Base-by-base conservation (phyloP, 495 filamentous ascomycete species). In the Xylaria telfairii region DNA sequence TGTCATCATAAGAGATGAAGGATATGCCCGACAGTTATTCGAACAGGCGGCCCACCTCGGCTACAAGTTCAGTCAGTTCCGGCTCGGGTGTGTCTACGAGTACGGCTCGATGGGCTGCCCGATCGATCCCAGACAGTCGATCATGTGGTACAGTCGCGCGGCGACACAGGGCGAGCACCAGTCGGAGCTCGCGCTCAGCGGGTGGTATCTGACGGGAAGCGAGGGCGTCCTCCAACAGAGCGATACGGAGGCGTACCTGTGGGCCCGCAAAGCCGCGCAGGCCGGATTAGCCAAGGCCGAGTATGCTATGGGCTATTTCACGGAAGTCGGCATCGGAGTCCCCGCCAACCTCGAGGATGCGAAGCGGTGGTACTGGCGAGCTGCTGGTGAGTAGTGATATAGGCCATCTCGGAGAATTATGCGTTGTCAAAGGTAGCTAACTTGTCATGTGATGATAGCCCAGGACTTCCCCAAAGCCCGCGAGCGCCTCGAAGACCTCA, bases 301-400 rank as follows among this genome's bases (percentile, higher is more conserved):
- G 80, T 98, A 97, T 84, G 96, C 96, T 0, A 95, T 99, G 93
- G 96, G 96, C 2, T 98, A 98, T 79, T 98, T 96, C 73, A 97
- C 94, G 0, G 96, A 99, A 80, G 91, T 94, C 39, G 96, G 96
- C 0, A 98, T 99, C 72, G 96, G 96, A n/a, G 89, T 91, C 62
- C 85, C 90, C 34, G 88, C 91, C 4, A 94, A 94, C 78, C 70
- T 97, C 72, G 96, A 99, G 75, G 96, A 97, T 82, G 96, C 95
- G 24, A 97, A 97, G 84, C 87, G 93, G 75, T 99, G 96, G 96
- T 99, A 99, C 83, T 97, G 94, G 88, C 88, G 95, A 81, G 94
- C 96, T 83, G 96, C 96, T 81, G 92, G 96, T 98, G 82, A 90
- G 95, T 91, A 90, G 95, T 91, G 49, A 70, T 19, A 63, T 3